phyloP scores from a whole-genome alignment of 495 filamentous ascomycete species.

The Xylaria telfairii region DNA sequence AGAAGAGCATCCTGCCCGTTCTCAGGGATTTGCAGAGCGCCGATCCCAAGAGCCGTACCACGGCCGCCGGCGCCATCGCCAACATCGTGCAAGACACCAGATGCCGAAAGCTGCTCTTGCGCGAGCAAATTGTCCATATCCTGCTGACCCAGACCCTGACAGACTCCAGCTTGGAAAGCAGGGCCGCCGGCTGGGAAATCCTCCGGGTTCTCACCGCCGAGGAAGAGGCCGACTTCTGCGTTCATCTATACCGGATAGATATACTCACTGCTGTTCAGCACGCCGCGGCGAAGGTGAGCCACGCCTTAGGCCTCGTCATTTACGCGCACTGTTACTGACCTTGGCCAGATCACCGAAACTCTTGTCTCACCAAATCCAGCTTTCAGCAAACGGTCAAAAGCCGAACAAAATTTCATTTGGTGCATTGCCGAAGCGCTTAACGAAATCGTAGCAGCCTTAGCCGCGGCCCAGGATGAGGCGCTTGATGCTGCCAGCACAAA shows the following conservation, averaged over 20 bases:
- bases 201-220: slow-evolving; percentile 62
- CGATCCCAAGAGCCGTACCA: slow-evolving; percentile 58
- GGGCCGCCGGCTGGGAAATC: slow-evolving; percentile 66
- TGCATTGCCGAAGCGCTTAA: slow-evolving; percentile 55
- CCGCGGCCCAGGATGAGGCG: slow-evolving; percentile 61
- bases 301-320: not conserved
- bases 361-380: slow-evolving; percentile 43
- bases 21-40: slow-evolving; percentile 61
- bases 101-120: slow-evolving; percentile 63
- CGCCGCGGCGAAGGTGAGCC: slow-evolving; percentile 56
- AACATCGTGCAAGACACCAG: slow-evolving; percentile 64
- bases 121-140: slow-evolving; percentile 65
- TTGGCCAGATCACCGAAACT: slow-evolving; percentile 49
- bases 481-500: slow-evolving; percentile 54
- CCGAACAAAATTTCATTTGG: slow-evolving; percentile 57
- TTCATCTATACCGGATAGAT: slow-evolving; percentile 65
- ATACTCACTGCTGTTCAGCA: slow-evolving; percentile 60
- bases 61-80: slow-evolving; percentile 59
- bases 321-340: slow-evolving; percentile 27
- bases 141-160: slow-evolving; percentile 66
- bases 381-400: slow-evolving; percentile 53
- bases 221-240: slow-evolving; percentile 65
- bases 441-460: slow-evolving; percentile 51
- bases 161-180: slow-evolving; percentile 61
- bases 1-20: slow-evolving; percentile 62